phyloP scores from a whole-genome alignment of 192 early-diverging fungal genomes.

The Neocallimastix lanati region DNA sequence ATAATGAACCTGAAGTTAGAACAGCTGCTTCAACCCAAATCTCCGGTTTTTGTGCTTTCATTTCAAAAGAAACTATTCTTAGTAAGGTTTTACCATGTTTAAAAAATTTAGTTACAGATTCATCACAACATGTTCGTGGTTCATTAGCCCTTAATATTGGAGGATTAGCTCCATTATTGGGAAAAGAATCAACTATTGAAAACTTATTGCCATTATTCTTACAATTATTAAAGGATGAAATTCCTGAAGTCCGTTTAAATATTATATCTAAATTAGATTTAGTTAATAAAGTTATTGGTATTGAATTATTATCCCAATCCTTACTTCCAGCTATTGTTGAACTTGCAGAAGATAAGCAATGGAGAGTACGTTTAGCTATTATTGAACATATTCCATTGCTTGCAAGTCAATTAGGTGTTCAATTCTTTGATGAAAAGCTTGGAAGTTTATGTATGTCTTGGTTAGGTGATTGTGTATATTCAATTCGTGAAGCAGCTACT shows the following conservation, averaged over 20 bases:
- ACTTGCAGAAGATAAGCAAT: constrained; percentile 98
- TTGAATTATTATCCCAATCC: constrained; percentile 90
- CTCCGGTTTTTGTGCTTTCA: constrained; percentile 54
- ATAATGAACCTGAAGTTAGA: constrained; percentile 94
- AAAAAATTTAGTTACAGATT: constrained; percentile 86
- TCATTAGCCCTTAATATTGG: constrained; percentile 91
- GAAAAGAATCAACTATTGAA: constrained; percentile 88
- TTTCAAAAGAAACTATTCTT: constrained; percentile 61
- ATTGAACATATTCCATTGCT: constrained; percentile 98
- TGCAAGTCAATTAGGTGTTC: constrained; percentile 83
- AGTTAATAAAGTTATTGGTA: constrained; percentile 91
- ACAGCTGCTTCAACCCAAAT: constrained; percentile 85
- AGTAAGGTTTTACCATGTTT: constrained; percentile 72
- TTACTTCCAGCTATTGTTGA: constrained; percentile 95
- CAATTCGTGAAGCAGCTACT: constrained; percentile 94
- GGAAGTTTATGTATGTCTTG: constrained; percentile 91
- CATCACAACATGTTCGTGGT: constrained; percentile 87
- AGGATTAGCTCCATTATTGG: constrained; percentile 83
- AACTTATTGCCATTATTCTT: constrained; percentile 88
- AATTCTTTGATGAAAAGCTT: constrained; percentile 95
- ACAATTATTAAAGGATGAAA: constrained; percentile 91
- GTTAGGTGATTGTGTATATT: constrained; percentile 90
- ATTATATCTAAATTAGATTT: constrained; percentile 95
- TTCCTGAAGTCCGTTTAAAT: constrained; percentile 91
- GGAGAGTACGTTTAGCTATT: constrained; percentile 95